Base-by-base conservation (phyloP, 2,329 filamentous ascomycete genomes). In the Sclerotinia trifoliorum region DNA sequence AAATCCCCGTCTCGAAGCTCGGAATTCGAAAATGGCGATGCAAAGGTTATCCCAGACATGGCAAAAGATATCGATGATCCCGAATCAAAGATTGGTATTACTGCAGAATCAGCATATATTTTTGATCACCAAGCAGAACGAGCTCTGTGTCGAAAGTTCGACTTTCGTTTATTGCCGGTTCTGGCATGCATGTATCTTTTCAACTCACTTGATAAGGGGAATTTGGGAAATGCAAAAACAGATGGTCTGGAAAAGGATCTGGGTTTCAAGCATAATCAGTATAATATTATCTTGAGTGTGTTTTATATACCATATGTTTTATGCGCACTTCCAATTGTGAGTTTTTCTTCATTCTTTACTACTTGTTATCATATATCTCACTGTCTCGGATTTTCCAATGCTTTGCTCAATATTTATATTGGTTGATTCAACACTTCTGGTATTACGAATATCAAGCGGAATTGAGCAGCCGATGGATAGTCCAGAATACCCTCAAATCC, bases 241-340 rank as follows among this genome's bases (percentile, higher is more conserved):
- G 75, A 71, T 55, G 66, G 68, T 13, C 24, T 77, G 65, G 75
- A 75, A 17, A 80, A 79, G 32, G 84, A 88, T 73, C 79, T 92
- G 26, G 77, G 85, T 44, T 88, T 93, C 78, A 82, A 82, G 55
- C 77, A 79, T 0, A 83, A 87, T 71, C 84, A 91, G 75, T 91
- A 92, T 79, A 92, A 91, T 75, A 83, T 87, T 39, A 84, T 92
- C 60, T 78, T 92, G 48, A 84, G 83, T 64, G 87, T 93, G 71
- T 93, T 93, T 81, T 93, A 90, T 78, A 82, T 93, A 8, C 90
- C 90, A 0, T 92, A 90, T 76, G 89, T 92, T 48, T 75, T 93
- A 3, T 90, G 88, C 66, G 89, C 88, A 1, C 88, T 88, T 0
- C 86, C 88, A 1, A 78, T 91, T 21, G 79, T 80, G 64, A 69